Base-by-base conservation (phyloP, 176 grass and related monocot species). In the Carex myosuroides region DNA sequence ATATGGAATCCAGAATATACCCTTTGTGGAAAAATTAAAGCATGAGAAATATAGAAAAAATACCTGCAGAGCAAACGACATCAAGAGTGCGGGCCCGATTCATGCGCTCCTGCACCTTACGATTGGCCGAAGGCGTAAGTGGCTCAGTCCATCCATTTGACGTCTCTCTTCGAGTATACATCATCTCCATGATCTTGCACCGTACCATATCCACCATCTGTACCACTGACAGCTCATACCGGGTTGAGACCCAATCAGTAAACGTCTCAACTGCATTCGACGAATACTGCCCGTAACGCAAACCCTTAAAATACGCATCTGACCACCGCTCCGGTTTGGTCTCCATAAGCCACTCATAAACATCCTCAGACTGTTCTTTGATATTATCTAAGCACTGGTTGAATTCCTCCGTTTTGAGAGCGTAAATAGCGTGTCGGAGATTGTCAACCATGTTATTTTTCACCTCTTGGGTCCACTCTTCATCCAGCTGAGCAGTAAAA, bases 171-270 rank as follows among this genome's bases (percentile, higher is more conserved):
- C 96, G 91, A 30, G 69, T 88, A 77, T 95, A 94, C 91, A 99
- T 99, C 88, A 93, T 92, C 88, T 99, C 96, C 93, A 94, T 94
- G 48, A 99, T 87, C 83, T 93, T 95, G 75, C 93, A 93, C 53
- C 92, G 91, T 81, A 99, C 88, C 2, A 87, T 85, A 79, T 99
- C 96, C 81, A 95, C 87, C 82, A 99, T 90, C 81, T 99, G 91
- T 10, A 95, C 89, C 62, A 99, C 91, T 10, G 92, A 93, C 58
- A 94, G 87, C 88, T 99, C 96, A 9, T 93, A 90, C 86, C 89
- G 89, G 3, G 85, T 56, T 0, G 93, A 85, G 17, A 99, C 83
- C 96, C 96, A 99, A 20, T 93, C 85, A 37, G 68, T 82, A 85
- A 99, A 85, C 54, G 77, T 89, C 52, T 85, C 88, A 26, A 75